Percentiles rank a stretch among this genome's conserved stretches.
phyloP scores from a whole-genome alignment of 768 basidiomycete genomes.

The Mycena albidolilacea region DNA sequence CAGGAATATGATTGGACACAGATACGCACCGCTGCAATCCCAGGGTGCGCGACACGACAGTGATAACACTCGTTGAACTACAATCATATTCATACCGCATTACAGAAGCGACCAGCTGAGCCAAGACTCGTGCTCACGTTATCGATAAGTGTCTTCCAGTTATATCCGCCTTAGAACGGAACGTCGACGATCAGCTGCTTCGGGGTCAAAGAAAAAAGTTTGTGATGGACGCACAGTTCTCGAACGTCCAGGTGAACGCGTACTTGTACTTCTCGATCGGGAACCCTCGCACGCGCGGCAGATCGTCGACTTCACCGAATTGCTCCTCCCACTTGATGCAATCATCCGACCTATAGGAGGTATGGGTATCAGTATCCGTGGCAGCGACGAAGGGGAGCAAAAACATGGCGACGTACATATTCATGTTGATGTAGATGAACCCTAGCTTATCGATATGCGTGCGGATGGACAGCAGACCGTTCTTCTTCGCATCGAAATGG shows the following conservation, averaged over 20 bases:
- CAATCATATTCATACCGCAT: neutral
- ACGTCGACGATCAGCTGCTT: neutral
- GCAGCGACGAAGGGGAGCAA: neutral
- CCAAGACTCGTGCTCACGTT: neutral
- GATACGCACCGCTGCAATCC: slow-evolving; percentile 1
- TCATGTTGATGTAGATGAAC: slow-evolving; percentile 1
- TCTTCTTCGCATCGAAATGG: neutral
- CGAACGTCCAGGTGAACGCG: neutral
- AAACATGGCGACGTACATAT: neutral
- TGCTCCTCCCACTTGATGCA: neutral
- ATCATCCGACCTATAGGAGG: neutral
- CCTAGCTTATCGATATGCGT: neutral
- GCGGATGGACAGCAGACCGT: neutral
- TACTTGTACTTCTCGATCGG: neutral
- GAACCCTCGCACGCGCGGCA: neutral
- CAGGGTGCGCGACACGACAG: neutral
- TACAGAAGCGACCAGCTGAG: neutral
- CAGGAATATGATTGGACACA: neutral
- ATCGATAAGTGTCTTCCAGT: neutral
- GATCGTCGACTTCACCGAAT: neutral
- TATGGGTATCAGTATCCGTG: neutral
- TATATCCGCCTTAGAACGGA: neutral
- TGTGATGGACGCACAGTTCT: neutral
- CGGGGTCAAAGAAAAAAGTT: neutral
- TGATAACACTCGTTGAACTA: slow-evolving; percentile 1